These are phyloP conservation scores for Exophiala lecanii-corni DNA, from an alignment of 2,329 filamentous ascomycete species.

Conservation along the genomic window DNA sequence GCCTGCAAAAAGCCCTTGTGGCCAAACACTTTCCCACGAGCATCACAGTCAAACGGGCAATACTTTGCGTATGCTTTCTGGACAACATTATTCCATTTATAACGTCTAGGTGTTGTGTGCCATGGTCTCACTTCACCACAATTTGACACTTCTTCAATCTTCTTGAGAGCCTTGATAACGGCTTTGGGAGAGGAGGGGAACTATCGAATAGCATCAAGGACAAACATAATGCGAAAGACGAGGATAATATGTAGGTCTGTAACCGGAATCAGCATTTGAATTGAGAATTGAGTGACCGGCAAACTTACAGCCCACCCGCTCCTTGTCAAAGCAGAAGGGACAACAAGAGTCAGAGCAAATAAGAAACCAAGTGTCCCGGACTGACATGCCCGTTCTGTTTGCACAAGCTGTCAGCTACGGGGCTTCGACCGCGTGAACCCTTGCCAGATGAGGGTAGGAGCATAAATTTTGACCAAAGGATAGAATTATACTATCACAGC, in stretches of 20 bases:
- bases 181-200: slow-evolving; percentile 41
- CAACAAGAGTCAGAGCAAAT: slow-evolving; percentile 58
- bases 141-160: slow-evolving; percentile 37
- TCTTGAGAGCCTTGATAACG: slow-evolving; percentile 35
- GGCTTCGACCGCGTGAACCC: slow-evolving; percentile 63
- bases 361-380: slow-evolving; percentile 54
- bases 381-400: slow-evolving; percentile 52
- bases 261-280: too few species aligned
- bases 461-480: slow-evolving; percentile 60
- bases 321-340: slow-evolving; percentile 55
- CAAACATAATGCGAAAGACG: slow-evolving; percentile 46
- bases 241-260: slow-evolving; percentile 51
- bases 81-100: slow-evolving; percentile 30
- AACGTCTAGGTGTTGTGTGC: slow-evolving; percentile 33
- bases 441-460: slow-evolving; percentile 58
- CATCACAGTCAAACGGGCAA: slow-evolving; percentile 2
- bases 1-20: slow-evolving; percentile 1
- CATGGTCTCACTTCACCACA: slow-evolving; percentile 29
- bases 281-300: too few species aligned
- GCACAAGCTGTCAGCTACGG: slow-evolving; percentile 59
- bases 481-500: slow-evolving; percentile 63
- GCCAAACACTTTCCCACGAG: slow-evolving; percentile 9
- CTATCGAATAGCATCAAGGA: slow-evolving; percentile 43
- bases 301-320: slow-evolving; percentile 56
- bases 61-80: slow-evolving; percentile 8